Percentiles rank a stretch among this genome's conserved stretches.
phyloP scores from a whole-genome alignment of 140 eudicot genomes.

The Ambrosia hybrid region DNA sequence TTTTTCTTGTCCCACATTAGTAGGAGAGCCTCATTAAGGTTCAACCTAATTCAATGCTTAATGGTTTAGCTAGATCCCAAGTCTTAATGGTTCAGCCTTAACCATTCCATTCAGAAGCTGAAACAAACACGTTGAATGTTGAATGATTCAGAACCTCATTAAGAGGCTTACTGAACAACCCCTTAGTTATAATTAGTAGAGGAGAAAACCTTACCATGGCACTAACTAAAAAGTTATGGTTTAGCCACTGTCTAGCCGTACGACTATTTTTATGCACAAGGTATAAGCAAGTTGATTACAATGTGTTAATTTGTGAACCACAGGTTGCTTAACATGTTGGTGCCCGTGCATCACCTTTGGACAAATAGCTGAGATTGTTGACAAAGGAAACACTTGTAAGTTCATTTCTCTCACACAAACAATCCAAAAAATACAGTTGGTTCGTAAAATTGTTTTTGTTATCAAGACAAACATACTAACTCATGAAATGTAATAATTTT shows the following conservation, averaged over 20 bases:
- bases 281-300: neutral
- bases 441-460: neutral
- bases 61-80: too few relatives aligned
- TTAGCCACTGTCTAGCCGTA: neutral
- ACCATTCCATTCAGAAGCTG: too few relatives aligned
- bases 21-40: too few relatives aligned
- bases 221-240: too few relatives aligned
- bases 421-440: neutral
- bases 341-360: conserved; percentile 65
- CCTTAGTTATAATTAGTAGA: too few relatives aligned
- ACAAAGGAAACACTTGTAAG: conserved; percentile 47
- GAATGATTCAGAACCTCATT: too few relatives aligned
- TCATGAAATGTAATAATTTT: neutral
- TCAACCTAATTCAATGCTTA: too few relatives aligned
- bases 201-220: too few relatives aligned
- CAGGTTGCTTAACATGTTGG: conserved; percentile 57
- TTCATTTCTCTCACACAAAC: neutral
- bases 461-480: neutral
- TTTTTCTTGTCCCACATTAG: too few relatives aligned
- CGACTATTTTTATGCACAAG: conserved; percentile 4
- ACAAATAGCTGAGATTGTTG: conserved; percentile 53
- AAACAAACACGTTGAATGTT: too few relatives aligned
- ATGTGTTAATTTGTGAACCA: conserved; percentile 5
- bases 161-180: too few relatives aligned
- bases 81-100: too few relatives aligned